These are phyloP conservation scores for Zygosaccharomyces siamensis DNA, from an alignment of 805 yeast genomes.

Conservation along the genomic window DNA sequence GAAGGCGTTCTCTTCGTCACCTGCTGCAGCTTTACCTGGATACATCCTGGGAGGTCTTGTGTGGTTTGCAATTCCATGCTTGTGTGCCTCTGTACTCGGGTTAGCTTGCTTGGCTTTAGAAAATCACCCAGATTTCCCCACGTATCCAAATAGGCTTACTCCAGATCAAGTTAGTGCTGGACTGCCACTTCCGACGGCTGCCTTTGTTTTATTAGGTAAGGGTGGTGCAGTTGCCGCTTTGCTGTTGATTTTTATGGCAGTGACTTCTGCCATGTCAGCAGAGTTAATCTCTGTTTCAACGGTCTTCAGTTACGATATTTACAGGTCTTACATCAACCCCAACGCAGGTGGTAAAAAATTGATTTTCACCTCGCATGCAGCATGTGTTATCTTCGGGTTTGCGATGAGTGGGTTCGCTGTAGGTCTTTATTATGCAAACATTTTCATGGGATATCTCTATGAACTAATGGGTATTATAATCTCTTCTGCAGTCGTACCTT, in stretches of 20 bases:
- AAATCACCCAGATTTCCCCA: conserved; percentile 66
- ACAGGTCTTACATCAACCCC: conserved; percentile 76
- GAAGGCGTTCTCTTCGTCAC: conserved; percentile 81
- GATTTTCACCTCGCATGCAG: conserved; percentile 60
- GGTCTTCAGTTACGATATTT: conserved; percentile 78
- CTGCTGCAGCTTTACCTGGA: conserved; percentile 81
- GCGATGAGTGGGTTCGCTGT: conserved; percentile 79
- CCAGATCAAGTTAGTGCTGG: conserved; percentile 76
- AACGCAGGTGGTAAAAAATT: conserved; percentile 69
- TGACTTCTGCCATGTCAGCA: conserved; percentile 87
- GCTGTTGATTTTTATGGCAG: conserved; percentile 82
- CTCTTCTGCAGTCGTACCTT: conserved; percentile 80
- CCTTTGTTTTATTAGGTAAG: conserved; percentile 76
- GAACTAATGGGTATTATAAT: conserved; percentile 87
- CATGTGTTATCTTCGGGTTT: conserved; percentile 57
- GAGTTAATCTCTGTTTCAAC: conserved; percentile 87
- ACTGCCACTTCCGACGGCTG: conserved; percentile 60
- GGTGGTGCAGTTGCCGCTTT: conserved; percentile 86
- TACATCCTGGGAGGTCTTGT: conserved; percentile 84
- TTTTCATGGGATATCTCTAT: conserved; percentile 82
- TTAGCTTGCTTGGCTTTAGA: conserved; percentile 76
- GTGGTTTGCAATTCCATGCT: conserved; percentile 88
- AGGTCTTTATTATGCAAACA: conserved; percentile 75
- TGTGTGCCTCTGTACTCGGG: conserved; percentile 80
- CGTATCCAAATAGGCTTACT: conserved; percentile 64